Base-by-base conservation (phyloP, 306 rosid species). In the Cucurbita pepo region DNA sequence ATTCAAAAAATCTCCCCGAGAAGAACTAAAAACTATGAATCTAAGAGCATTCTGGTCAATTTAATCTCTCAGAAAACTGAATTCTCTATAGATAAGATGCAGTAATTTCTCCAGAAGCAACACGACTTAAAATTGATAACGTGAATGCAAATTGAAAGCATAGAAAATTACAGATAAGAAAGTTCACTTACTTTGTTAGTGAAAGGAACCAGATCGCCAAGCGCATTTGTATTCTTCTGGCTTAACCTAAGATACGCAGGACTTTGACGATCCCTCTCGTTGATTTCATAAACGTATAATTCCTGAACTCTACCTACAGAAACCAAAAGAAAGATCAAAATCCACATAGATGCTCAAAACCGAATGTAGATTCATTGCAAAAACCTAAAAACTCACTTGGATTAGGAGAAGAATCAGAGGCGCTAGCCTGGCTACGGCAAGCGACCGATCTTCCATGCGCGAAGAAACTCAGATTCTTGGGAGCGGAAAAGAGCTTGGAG, bases 121-220 rank as follows among this genome's bases (percentile, higher is more conserved):
- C 47, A 55, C 38, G n/a, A 22, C 36, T 22, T n/a, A 10, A 40
- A 5, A 37, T 9, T 16, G 69, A 61, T 21, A 5, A 4, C 15
- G 37, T 14, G 43, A 55, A 53, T 30, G 47, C 11, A n/a, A 74
- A 47, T 12, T 11, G 30, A 69, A 48, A 19, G 9, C 34, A 36
- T 30, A 21, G 13, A 7, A 16, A 40, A 30, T 30, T 3, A 48
- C 15, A 12, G 48, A 11, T 60, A 10, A 18, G 18, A 52, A 63
- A 14, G 12, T 21, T 11, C 52, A 76, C 71, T 78, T 66, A 53
- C 95, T 87, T 88, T 90, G 84, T 88, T 90, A 50, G 85, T 88
- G 63, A 88, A 81, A 0, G 95, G 95, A 44, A 90, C 88, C 8
- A 90, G 84, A 84, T 86, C 96, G 21, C 89, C 96, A 5, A 90